Evolutionary conservation across 805 yeast genomes (phyloP).

Genomic region (Suhomyces pyralidae): DNA sequence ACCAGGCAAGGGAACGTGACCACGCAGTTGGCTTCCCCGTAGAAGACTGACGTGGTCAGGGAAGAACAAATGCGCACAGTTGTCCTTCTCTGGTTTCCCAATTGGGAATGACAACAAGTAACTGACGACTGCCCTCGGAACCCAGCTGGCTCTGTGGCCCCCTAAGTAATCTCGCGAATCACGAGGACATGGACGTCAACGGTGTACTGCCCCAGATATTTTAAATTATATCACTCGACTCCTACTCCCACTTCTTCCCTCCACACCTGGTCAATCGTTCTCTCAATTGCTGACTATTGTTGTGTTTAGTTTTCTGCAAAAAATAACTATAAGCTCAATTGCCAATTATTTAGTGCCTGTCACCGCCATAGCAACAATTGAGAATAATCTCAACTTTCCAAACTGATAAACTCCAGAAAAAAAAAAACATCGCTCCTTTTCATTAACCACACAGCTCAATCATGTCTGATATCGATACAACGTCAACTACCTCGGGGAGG

Average conservation of each 20-base stretch:
- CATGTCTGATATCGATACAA: constrained; percentile 17
- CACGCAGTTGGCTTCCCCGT: neutral
- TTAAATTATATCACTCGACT: neutral
- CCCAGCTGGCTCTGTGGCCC: neutral
- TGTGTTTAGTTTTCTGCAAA: neutral
- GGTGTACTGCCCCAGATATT: neutral
- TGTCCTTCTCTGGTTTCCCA: neutral
- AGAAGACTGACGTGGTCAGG: neutral
- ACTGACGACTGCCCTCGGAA: neutral
- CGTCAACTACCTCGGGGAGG: constrained; percentile 5
- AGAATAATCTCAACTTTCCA: neutral
- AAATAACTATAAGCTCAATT: neutral
- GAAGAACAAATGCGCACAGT: neutral
- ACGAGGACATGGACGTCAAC: neutral
- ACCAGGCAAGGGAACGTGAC: neutral
- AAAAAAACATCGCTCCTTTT: neutral
- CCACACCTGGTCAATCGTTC: neutral
- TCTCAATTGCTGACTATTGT: neutral
- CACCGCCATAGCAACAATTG: neutral
- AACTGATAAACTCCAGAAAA: neutral
- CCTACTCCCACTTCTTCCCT: too few relatives aligned
- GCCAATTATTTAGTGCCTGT: neutral
- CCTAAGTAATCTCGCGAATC: neutral
- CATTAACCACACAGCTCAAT: neutral
- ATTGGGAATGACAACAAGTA: neutral